Percentiles rank a stretch among this genome's conserved stretches.
These are phyloP conservation scores for Gaeumannomyces tritici DNA, from an alignment of 2,329 filamentous ascomycete genomes.

Conservation along the genomic window DNA sequence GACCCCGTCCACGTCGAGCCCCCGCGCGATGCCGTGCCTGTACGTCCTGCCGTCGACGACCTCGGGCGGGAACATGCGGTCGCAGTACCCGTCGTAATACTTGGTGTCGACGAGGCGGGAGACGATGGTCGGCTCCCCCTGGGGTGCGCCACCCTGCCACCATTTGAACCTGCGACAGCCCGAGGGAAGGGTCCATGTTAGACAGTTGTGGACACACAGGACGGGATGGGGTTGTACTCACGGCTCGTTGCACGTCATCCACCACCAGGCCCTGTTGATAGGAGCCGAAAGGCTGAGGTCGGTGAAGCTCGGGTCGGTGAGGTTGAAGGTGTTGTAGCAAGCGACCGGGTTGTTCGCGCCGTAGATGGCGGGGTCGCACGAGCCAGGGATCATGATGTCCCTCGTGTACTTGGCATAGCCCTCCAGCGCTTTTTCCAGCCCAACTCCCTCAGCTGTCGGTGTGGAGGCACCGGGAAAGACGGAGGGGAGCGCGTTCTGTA, in stretches of 20 bases:
- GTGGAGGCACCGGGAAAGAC: constrained; percentile 22
- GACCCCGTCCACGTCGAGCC: constrained; percentile 20
- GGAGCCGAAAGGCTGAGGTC: constrained; percentile 26
- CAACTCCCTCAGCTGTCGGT: constrained; percentile 41
- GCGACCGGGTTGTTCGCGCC: constrained; percentile 32
- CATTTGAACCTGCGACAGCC: constrained; percentile 19
- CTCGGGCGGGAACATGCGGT: constrained; percentile 30
- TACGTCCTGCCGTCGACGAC: background rate
- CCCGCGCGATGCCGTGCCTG: constrained; percentile 20
- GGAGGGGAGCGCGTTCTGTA: background rate
- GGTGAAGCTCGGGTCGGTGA: constrained; percentile 26
- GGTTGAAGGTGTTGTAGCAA: constrained; percentile 36
- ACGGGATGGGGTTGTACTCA: background rate
- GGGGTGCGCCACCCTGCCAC: constrained; percentile 34
- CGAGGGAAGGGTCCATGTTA: too few relatives aligned
- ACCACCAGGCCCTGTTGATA: constrained; percentile 41
- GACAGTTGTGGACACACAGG: background rate
- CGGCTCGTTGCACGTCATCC: constrained; percentile 44
- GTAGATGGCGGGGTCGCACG: constrained; percentile 28
- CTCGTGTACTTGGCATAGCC: constrained; percentile 43
- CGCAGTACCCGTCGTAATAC: constrained; percentile 32
- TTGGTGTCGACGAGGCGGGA: constrained; percentile 23
- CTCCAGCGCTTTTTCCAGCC: constrained; percentile 36
- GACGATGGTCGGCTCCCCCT: constrained; percentile 27
- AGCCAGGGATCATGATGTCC: constrained; percentile 28